Evolutionary conservation across 108 stramenopile species (phyloP).

Genomic region (Discostella pseudostelligera): DNA sequence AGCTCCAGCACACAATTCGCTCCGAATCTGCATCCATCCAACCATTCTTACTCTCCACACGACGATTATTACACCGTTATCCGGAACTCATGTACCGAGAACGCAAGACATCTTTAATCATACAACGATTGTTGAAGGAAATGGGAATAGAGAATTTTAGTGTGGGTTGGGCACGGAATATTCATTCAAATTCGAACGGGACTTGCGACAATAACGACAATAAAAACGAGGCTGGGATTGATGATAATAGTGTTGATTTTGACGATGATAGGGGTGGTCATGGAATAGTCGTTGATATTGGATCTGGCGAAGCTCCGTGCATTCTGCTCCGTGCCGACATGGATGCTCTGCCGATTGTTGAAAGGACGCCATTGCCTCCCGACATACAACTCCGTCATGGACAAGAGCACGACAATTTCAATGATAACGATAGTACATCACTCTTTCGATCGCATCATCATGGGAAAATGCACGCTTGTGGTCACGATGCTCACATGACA

Average conservation of each 20-base stretch:
- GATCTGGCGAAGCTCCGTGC: constrained; percentile 70
- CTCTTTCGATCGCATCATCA: constrained; percentile 52
- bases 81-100: constrained; percentile 85
- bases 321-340: constrained; percentile 90
- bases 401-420: not conserved
- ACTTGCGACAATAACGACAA: not conserved
- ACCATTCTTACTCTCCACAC: constrained; percentile 56
- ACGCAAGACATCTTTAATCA: constrained; percentile 55
- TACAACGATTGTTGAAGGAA: constrained; percentile 56
- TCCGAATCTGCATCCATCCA: constrained; percentile 22
- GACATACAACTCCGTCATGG: constrained; percentile 2
- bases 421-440: constrained; percentile 21
- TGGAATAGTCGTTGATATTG: constrained; percentile 82
- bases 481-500: constrained; percentile 92
- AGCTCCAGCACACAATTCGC: constrained; percentile 41
- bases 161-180: constrained; percentile 77
- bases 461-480: constrained; percentile 93
- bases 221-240: constrained; percentile 10
- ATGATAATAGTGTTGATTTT: not conserved
- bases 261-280: constrained; percentile 52
- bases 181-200: constrained; percentile 43
- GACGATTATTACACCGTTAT: constrained; percentile 66
- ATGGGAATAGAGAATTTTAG: constrained; percentile 54
- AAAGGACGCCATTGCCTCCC: constrained; percentile 50
- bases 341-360: constrained; percentile 90